A percentile compares a stretch with the other conserved stretches of the same genome.
Conservation (phyloP, 208 protist species). For the Porcisia hertigi region DNA sequence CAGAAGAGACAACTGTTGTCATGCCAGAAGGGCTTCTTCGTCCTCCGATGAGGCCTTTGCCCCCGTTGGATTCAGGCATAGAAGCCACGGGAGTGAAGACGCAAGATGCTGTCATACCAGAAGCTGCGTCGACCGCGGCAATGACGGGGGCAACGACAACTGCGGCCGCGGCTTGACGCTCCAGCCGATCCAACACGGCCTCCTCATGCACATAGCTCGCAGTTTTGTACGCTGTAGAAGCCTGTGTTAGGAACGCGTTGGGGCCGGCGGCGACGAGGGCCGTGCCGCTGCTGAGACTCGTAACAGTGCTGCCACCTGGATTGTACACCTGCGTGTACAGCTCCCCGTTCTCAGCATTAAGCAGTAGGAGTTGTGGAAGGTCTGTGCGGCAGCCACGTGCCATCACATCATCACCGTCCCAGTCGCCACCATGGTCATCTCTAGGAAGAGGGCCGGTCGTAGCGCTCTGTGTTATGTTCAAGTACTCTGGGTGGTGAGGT, state of each 20-base stretch:
- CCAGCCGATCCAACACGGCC: constrained; percentile 15
- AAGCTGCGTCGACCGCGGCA: background rate
- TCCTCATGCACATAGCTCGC: constrained; percentile 12
- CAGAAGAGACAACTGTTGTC: background rate
- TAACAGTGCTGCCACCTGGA: constrained; percentile 32
- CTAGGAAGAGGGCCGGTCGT: background rate
- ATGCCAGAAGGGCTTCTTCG: background rate
- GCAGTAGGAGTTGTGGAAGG: constrained; percentile 52
- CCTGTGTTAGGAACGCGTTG: constrained; percentile 41
- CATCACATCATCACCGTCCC: constrained; percentile 4
- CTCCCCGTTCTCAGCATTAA: constrained; percentile 56
- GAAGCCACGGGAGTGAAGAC: background rate
- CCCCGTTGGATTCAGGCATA: background rate
- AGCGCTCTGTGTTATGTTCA: background rate
- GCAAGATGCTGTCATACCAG: background rate
- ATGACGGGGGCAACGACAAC: background rate
- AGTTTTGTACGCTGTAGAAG: constrained; percentile 9
- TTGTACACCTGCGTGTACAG: constrained; percentile 72
- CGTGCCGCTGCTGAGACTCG: constrained; percentile 32
- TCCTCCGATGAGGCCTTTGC: background rate
- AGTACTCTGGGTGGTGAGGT: background rate
- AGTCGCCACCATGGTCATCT: background rate
- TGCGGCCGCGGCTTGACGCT: constrained; percentile 6
- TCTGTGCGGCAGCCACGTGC: constrained; percentile 39
- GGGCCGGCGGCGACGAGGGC: constrained; percentile 50